phyloP scores from a whole-genome alignment of 768 basidiomycete genomes.

The Podaxis carcinomalis region DNA sequence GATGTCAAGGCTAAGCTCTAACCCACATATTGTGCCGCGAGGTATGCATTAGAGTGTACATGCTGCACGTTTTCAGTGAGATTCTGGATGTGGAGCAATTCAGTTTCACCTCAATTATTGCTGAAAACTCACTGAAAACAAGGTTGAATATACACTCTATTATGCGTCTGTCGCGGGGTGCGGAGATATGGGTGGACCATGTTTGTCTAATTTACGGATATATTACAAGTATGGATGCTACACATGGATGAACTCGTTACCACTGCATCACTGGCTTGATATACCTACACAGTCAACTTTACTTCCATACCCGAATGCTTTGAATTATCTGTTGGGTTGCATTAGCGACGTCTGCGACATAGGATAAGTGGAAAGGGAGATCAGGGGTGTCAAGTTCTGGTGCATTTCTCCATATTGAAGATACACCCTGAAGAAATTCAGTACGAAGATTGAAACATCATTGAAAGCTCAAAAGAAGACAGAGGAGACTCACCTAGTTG shows the following conservation, averaged over 20 bases:
- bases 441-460: slow-evolving; percentile 53
- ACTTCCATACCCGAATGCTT: neutral
- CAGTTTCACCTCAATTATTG: too few relatives aligned
- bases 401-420: slow-evolving; percentile 64
- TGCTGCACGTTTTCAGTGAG: too few relatives aligned
- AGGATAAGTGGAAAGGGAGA: slow-evolving; percentile 4
- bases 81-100: too few relatives aligned
- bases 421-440: slow-evolving; percentile 94
- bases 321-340: neutral
- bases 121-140: too few relatives aligned
- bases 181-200: neutral
- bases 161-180: too few relatives aligned
- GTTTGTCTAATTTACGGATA: neutral
- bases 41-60: too few relatives aligned
- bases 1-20: slow-evolving; percentile 31
- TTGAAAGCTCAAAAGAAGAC: slow-evolving; percentile 20
- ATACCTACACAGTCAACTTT: neutral
- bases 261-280: neutral
- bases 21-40: neutral
- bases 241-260: neutral
- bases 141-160: too few relatives aligned
- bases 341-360: neutral
- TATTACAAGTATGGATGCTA: neutral
- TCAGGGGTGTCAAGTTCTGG: slow-evolving; percentile 72
- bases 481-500: slow-evolving; percentile 16